Evolutionary conservation across 352 stramenopile genomes (phyloP), one percentile per base, ranked within the genome.

Genomic region (Lagenidium giganteum): DNA sequence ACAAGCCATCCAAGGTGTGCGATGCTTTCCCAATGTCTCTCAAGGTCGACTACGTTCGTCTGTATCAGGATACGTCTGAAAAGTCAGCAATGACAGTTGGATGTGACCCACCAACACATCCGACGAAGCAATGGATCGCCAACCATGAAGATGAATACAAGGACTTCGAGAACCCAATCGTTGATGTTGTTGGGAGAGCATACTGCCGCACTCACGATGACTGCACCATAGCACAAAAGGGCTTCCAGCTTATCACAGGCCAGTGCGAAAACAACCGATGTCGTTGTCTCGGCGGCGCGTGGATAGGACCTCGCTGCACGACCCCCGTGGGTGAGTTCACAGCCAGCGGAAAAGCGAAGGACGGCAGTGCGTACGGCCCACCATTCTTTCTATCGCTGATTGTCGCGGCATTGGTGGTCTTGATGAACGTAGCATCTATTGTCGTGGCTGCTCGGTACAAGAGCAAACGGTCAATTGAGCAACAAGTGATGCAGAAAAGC

Each of bases 21-120:
- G 68, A 79, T 28, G 55, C 41, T 0, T 81, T 83, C 46, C 70
- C 70, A 2, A 64, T 80, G 55, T 76, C 76, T 36, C 70, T 83
- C 53, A 69, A 65, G 26, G 67, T 83, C 21, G 69, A 82, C 40
- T 76, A 75, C 51, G 67, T 83, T 45, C 70, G 70, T 11, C 18
- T 79, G 2, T 83, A 83, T 32, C 70, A 83, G 41, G 70, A 83
- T 27, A 31, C 63, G 13, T 72, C 57, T 0, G 39, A 49, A 11
- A 47, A 23, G 43, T 72, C 57, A 4, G 64, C 36, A 5, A 84
- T 84, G 68, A 34, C 50, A 4, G 50, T 82, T 32, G 71, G 67
- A 4, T 84, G 71, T 34, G 66, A 84, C 43, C 68, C 71, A 0
- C 40, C 42, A 1, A 75, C 66, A 0, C 69, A 84, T 30, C 71